phyloP scores from a whole-genome alignment of 768 basidiomycete species.

The Psilocybe tampanensis region DNA sequence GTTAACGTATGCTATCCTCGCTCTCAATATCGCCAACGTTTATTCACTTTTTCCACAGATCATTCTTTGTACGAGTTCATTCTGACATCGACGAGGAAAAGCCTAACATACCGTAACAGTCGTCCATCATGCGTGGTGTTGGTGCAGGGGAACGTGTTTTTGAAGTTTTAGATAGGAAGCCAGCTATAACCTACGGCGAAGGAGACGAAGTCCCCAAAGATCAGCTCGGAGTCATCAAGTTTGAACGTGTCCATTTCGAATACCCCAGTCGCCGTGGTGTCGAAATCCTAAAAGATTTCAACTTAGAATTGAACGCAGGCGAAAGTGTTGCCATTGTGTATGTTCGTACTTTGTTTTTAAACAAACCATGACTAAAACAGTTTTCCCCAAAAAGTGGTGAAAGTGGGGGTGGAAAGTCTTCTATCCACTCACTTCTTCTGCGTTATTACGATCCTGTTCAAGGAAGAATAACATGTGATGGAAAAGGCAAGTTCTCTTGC shows the following conservation, averaged over 20 bases:
- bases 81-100: conserved; percentile 22
- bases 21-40: not conserved
- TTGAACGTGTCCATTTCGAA: conserved; percentile 84
- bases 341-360: conserved; percentile 33
- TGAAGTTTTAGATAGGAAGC: conserved; percentile 82
- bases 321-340: conserved; percentile 93
- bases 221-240: conserved; percentile 71
- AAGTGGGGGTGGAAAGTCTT: conserved; percentile 95
- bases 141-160: conserved; percentile 95
- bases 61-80: conserved; percentile 47
- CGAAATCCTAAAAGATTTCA: conserved; percentile 80
- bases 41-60: conserved; percentile 30
- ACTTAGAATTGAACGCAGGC: conserved; percentile 79
- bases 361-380: not conserved
- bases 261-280: conserved; percentile 88
- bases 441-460: conserved; percentile 89
- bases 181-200: conserved; percentile 65
- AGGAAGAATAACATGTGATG: conserved; percentile 84
- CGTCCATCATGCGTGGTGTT: conserved; percentile 95
- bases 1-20: conserved; percentile 58
- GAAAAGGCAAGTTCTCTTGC: conserved; percentile 61
- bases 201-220: conserved; percentile 60
- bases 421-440: conserved; percentile 82
- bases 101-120: conserved; percentile 39
- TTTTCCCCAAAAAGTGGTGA: conserved; percentile 60